A percentile compares a stretch with the other conserved stretches of the same genome.
Evolutionary conservation across 73 alveolate species (phyloP).

Genomic region (Paramecium tetraurelia): DNA sequence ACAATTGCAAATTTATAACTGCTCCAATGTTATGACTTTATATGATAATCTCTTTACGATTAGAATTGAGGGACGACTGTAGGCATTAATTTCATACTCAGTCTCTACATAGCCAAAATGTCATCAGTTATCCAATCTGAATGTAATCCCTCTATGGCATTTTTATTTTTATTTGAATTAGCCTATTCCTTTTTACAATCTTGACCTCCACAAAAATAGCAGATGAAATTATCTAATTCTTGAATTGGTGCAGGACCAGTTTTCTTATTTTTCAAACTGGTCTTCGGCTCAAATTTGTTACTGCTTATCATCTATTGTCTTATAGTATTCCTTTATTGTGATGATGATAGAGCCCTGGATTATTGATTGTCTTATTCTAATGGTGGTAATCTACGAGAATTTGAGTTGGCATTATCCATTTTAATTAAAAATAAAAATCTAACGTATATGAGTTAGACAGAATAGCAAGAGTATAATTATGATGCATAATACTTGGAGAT

Average conservation of each 20-base stretch:
- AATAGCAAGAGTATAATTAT: background rate
- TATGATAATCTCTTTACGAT: background rate
- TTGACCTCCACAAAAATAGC: conserved; percentile 55
- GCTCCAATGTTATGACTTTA: conserved; percentile 49
- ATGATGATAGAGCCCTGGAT: background rate
- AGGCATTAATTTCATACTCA: conserved; percentile 33
- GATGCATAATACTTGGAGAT: background rate
- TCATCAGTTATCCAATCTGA: conserved; percentile 75
- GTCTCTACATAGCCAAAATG: conserved; percentile 73
- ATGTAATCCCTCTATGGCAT: conserved; percentile 73
- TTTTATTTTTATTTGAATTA: conserved; percentile 40
- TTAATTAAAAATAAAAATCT: background rate
- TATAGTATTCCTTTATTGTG: background rate
- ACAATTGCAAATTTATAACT: conserved; percentile 64
- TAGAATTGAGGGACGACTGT: conserved; percentile 47
- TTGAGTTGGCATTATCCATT: conserved; percentile 4
- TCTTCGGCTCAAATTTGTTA: background rate
- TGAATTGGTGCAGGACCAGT: conserved; percentile 1
- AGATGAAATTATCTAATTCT: conserved; percentile 46
- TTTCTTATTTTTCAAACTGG: background rate
- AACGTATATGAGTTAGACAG: conserved; percentile 19
- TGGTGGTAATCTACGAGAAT: background rate
- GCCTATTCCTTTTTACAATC: conserved; percentile 62
- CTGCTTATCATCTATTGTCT: background rate
- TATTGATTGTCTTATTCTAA: background rate